Base-by-base conservation (phyloP, 441 rosid genomes). In the Viola pubescens region DNA sequence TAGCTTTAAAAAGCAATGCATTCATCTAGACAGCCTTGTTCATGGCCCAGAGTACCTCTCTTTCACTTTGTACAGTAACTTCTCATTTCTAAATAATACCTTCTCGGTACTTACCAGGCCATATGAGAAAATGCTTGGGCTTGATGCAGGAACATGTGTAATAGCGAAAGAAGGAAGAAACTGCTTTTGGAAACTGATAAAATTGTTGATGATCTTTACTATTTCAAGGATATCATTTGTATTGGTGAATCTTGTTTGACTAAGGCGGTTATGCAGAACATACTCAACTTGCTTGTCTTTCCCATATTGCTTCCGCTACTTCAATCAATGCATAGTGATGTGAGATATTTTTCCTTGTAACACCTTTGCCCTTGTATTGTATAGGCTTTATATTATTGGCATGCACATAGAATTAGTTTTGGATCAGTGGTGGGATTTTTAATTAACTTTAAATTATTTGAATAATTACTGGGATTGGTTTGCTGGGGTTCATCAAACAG, bases 191-290 rank as follows among this genome's bases (percentile, higher is more conserved):
- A 77, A 68, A 66, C 81, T 58, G 88, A 86, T 67, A 78, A 81
- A 74, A 66, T 84, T 58, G 72, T 71, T 52, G 94, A 86, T 58
- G 88, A 86, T 62, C 74, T 86, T 19, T 86, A 82, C 81, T 84
- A 84, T 74, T 74, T 80, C 19, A 84, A 84, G 78, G 94, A 86
- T 76, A 69, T 84, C 57, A 72, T 82, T 58, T 74, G 65, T 19
- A 72, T 84, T 71, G 85, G 82, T 1, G 75, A 79, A 43, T 62
- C 81, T 56, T 62, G 63, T 60, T 67, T 84, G 75, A 67, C 72
- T 70, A 73, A 74, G 73, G 78, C 73, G 52, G 80, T 86, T 67
- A 41, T 61, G 47, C 75, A 70, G 61, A 76, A 76, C 65, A 80
- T 86, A 75, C 77, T 82, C 57, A 49, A 64, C 68, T 64, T 75